phyloP scores from a whole-genome alignment of 148 eudicot species.

The Camellia lanceoleosa region DNA sequence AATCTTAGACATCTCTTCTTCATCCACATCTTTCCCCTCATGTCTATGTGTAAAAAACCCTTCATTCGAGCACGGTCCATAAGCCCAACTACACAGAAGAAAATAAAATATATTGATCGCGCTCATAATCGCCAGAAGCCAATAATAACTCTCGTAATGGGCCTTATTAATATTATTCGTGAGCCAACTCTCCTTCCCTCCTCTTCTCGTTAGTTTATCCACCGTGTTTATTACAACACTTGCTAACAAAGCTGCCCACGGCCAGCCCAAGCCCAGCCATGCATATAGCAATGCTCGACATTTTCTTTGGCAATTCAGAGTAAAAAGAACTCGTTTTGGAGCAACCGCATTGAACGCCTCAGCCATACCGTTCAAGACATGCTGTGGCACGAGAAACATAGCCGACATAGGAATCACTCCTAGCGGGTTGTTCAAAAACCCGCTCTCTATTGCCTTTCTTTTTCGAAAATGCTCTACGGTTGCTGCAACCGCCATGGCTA shows the following conservation, averaged over 20 bases:
- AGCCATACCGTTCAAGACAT: slow-evolving; percentile 58
- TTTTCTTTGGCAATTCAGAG: slow-evolving; percentile 75
- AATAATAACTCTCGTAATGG: slow-evolving; percentile 68
- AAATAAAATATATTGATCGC: slow-evolving; percentile 56
- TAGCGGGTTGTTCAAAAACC: slow-evolving; percentile 29
- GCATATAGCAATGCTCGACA: slow-evolving; percentile 74
- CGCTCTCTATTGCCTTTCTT: slow-evolving; percentile 42
- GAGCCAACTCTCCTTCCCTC: slow-evolving; percentile 68
- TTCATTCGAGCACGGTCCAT: slow-evolving; percentile 61
- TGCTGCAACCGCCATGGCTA: slow-evolving; percentile 62
- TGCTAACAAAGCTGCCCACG: slow-evolving; percentile 58
- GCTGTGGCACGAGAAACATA: slow-evolving; percentile 61
- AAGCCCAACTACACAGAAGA: slow-evolving; percentile 58
- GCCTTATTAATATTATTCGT: slow-evolving; percentile 66
- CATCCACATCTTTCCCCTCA: slow-evolving; percentile 20
- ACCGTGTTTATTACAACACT: slow-evolving; percentile 50
- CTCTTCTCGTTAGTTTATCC: slow-evolving; percentile 30
- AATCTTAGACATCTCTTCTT: slow-evolving; percentile 26
- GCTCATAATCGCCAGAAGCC: slow-evolving; percentile 60
- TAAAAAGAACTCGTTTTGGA: slow-evolving; percentile 80
- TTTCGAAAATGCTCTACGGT: slow-evolving; percentile 58
- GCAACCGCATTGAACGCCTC: slow-evolving; percentile 73
- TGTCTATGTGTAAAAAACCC: slow-evolving; percentile 20
- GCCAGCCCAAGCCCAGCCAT: slow-evolving; percentile 60
- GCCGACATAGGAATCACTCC: slow-evolving; percentile 65